Percentiles rank a stretch among this genome's conserved stretches.
Conservation (phyloP, 306 rosid genomes). For the Dryas octopetala region DNA sequence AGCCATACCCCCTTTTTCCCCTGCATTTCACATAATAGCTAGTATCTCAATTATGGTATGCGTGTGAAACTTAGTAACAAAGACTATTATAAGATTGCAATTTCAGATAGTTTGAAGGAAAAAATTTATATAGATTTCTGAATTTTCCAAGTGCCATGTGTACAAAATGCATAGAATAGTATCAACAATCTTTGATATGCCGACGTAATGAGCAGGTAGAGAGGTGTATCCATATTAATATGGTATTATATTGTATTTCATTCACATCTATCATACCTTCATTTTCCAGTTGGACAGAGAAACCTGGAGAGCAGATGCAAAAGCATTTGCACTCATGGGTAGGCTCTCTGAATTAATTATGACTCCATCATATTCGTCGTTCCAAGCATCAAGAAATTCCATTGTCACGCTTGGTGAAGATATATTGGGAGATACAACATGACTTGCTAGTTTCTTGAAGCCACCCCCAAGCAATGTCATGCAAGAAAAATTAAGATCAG, state of each 20-base stretch:
- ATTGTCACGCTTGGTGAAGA: constrained; percentile 27
- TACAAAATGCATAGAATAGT: too few species aligned
- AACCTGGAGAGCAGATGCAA: constrained; percentile 38
- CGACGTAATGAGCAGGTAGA: too few species aligned
- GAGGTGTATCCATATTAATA: neutral
- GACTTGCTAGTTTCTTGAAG: constrained; percentile 21
- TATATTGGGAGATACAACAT: constrained; percentile 34
- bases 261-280: constrained; percentile 29
- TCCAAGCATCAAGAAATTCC: constrained; percentile 40
- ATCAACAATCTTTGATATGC: neutral
- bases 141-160: too few species aligned
- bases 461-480: constrained; percentile 14
- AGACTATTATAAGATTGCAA: too few species aligned
- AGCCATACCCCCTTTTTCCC: constrained; percentile 50
- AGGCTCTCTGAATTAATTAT: constrained; percentile 40
- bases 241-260: neutral
- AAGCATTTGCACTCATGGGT: constrained; percentile 37
- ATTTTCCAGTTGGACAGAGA: constrained; percentile 39
- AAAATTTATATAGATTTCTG: too few species aligned
- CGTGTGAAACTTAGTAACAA: too few species aligned
- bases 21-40: constrained; percentile 21
- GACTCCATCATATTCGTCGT: constrained; percentile 46
- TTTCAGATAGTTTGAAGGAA: neutral
- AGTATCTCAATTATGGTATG: too few species aligned
- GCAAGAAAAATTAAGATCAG: constrained; percentile 9